These are phyloP conservation scores for Tetrahymena elliotti DNA, from an alignment of 73 alveolate species.

Conservation along the genomic window DNA sequence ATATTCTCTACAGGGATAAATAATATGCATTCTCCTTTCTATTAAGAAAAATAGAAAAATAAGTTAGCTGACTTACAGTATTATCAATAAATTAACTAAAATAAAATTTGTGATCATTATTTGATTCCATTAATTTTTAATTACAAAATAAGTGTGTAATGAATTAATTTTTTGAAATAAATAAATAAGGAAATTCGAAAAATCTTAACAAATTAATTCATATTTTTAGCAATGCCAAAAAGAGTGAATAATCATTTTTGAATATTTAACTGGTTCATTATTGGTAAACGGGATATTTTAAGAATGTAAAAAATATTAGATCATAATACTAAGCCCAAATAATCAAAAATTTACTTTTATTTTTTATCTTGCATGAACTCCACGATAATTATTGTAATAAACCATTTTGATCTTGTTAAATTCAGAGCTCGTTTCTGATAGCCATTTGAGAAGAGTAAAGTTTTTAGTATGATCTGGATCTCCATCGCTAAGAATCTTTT, in stretches of 20 bases:
- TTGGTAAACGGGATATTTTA: too few species aligned
- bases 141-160: not conserved
- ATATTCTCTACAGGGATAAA: conserved; percentile 78
- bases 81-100: too few species aligned
- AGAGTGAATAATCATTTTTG: too few species aligned
- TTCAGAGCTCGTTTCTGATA: conserved; percentile 57
- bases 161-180: not conserved
- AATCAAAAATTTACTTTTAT: conserved; percentile 39
- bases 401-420: conserved; percentile 66
- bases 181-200: too few species aligned
- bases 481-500: not conserved
- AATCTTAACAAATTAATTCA: too few species aligned
- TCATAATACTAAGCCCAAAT: too few species aligned
- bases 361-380: conserved; percentile 76
- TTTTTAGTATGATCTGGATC: not conserved
- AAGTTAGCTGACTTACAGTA: not conserved
- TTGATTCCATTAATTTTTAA: not conserved
- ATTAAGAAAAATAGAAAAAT: not conserved
- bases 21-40: conserved; percentile 56
- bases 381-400: conserved; percentile 82
- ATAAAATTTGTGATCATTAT: not conserved
- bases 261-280: not conserved
- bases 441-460: conserved; percentile 50
- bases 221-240: not conserved
- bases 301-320: not conserved